Conservation (phyloP, 2,329 filamentous ascomycete genomes). For the Colletotrichum sp. region DNA sequence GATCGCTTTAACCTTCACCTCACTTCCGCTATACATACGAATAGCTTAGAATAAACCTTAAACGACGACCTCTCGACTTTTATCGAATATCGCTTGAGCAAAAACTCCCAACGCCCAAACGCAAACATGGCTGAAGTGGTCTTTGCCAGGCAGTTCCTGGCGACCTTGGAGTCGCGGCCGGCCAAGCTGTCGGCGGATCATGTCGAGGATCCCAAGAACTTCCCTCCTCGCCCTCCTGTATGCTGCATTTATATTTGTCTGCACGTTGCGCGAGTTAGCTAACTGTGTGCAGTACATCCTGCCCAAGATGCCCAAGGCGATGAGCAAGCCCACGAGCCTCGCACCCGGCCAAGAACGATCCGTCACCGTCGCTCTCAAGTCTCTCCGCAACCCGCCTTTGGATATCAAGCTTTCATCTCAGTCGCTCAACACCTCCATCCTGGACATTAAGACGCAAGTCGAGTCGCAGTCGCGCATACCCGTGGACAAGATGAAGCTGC, state of each 20-base stretch:
- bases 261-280: not conserved
- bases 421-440: conserved; percentile 73
- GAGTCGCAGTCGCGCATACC: conserved; percentile 66
- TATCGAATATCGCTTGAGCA: not conserved
- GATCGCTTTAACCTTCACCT: not conserved
- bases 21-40: not conserved
- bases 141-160: conserved; percentile 85
- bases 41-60: not conserved
- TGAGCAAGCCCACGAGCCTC: conserved; percentile 53
- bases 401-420: conserved; percentile 70
- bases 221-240: conserved; percentile 80
- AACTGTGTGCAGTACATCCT: conserved; percentile 66
- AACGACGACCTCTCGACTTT: not conserved
- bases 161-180: conserved; percentile 78
- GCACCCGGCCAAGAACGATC: conserved; percentile 59
- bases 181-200: conserved; percentile 87
- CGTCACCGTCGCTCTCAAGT: conserved; percentile 70
- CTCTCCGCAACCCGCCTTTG: conserved; percentile 76
- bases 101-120: not conserved
- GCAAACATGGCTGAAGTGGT: conserved; percentile 76
- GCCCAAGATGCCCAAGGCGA: conserved; percentile 66
- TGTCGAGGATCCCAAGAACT: conserved; percentile 83
- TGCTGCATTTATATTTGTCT: conserved; percentile 34
- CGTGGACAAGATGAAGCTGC: conserved; percentile 81
- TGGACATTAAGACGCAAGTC: conserved; percentile 78